These are phyloP conservation scores for Tuber indicum DNA, from an alignment of 495 filamentous ascomycete genomes.

Conservation along the genomic window DNA sequence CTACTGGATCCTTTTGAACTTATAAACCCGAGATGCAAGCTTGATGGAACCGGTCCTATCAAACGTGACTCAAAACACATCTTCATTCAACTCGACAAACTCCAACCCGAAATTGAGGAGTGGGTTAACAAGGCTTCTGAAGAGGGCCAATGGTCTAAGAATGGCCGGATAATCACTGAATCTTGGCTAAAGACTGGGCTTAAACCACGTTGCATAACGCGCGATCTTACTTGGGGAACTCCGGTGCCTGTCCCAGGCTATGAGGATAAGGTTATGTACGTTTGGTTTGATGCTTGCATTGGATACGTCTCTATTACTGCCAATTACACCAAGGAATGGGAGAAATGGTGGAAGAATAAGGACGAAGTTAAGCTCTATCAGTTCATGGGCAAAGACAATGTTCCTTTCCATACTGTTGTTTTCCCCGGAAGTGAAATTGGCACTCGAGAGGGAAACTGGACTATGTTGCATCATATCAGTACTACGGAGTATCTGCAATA, in stretches of 20 bases:
- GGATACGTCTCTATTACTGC: slow-evolving; percentile 94
- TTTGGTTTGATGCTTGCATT: slow-evolving; percentile 98
- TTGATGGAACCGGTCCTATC: slow-evolving; percentile 72
- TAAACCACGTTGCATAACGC: slow-evolving; percentile 78
- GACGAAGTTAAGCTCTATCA: slow-evolving; percentile 80
- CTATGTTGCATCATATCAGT: slow-evolving; percentile 77
- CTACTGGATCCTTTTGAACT: slow-evolving; percentile 66
- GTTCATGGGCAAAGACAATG: slow-evolving; percentile 98
- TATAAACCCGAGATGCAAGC: slow-evolving; percentile 64
- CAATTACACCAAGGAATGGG: slow-evolving; percentile 85
- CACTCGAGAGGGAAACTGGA: slow-evolving; percentile 74
- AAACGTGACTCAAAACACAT: slow-evolving; percentile 65
- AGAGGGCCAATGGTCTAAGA: slow-evolving; percentile 68
- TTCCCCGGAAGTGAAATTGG: slow-evolving; percentile 85
- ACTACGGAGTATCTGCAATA: slow-evolving; percentile 97
- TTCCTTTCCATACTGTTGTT: slow-evolving; percentile 88
- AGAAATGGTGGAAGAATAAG: slow-evolving; percentile 91
- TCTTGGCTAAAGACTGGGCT: slow-evolving; percentile 78
- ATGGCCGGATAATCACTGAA: slow-evolving; percentile 63
- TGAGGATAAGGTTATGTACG: slow-evolving; percentile 83
- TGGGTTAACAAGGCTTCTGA: slow-evolving; percentile 59
- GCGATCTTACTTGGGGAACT: slow-evolving; percentile 86
- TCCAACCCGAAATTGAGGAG: slow-evolving; percentile 63
- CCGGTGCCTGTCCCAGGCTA: slow-evolving; percentile 60
- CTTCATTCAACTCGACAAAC: slow-evolving; percentile 71